These are phyloP conservation scores for Fomitiporia mediterranea DNA, from an alignment of 1,284 basidiomycete species.

Conservation along the genomic window DNA sequence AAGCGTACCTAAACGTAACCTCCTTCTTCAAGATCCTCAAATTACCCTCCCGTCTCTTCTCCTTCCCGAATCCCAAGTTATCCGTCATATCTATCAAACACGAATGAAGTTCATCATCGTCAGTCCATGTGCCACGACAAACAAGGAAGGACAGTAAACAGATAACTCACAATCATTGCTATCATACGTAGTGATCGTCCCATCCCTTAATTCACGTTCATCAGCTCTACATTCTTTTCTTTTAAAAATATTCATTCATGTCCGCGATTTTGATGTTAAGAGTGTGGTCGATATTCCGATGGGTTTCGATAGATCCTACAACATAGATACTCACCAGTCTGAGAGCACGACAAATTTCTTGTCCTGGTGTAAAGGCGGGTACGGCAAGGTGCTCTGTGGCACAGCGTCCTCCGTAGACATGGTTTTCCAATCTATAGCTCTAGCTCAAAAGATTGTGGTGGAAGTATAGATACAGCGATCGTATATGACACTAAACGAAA, in stretches of 20 bases:
- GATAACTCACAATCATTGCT: conserved; percentile 88
- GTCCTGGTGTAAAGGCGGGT: conserved; percentile 73
- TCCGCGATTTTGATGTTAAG: neutral
- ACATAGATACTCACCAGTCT: conserved; percentile 87
- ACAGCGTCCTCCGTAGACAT: conserved; percentile 23
- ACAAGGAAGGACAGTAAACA: conserved; percentile 2
- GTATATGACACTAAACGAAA: no score
- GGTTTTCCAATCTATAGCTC: neutral
- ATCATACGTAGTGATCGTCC: conserved; percentile 87
- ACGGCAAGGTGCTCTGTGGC: conserved; percentile 67
- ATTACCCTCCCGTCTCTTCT: conserved; percentile 67
- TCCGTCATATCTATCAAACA: conserved; percentile 63
- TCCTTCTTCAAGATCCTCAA: conserved; percentile 62
- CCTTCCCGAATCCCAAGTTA: conserved; percentile 67
- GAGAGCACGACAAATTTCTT: conserved; percentile 84
- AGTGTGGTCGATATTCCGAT: neutral
- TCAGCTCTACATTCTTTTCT: neutral
- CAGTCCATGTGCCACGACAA: conserved; percentile 1
- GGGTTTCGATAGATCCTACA: no score
- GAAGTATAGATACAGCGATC: no score
- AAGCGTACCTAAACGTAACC: conserved; percentile 62
- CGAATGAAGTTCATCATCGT: conserved; percentile 7
- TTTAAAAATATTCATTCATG: no score
- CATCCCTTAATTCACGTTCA: conserved; percentile 56
- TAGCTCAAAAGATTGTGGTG: neutral